Evolutionary conservation across 2,329 filamentous ascomycete genomes (phyloP), one percentile per base, ranked within the genome.

Genomic region (Aplosporella prunicola): DNA sequence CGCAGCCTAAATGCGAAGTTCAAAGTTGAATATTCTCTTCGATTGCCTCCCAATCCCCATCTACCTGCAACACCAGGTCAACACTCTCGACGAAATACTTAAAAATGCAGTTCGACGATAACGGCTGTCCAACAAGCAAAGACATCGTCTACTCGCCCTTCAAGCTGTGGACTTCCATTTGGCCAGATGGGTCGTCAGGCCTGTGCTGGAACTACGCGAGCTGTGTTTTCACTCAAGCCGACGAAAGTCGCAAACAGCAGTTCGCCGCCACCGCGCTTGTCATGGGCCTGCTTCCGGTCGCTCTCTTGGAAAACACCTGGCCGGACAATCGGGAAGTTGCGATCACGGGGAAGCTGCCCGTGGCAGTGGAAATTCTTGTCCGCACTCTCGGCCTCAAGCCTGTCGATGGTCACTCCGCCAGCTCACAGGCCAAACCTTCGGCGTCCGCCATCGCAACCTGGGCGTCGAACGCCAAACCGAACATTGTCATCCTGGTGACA

Each of bases 271-370:
- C 47, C 1, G 47, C 50, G 2, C 46, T 58, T 8, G 49, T 57
- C 31, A 56, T 58, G 53, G 55, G 53, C 18, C 43, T 58, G 9
- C 45, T 58, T 20, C 55, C 55, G 1, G 41, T 56, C 2, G 52
- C 49, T 2, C 45, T 58, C 11, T 55, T 53, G 31, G 53, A 56
- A 35, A 48, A 56, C 36, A 51, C 55, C 2, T 57, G 55, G 53
- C 55, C 53, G 2, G 49, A 56, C 36, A 36, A 48, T 3, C 39
- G 53, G 15, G 27, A 51, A 3, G 43, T 51, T 7, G 37, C 46
- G 25, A 44, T 56, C 3, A 49, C 51, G 2, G 29, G 42, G 6
- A 33, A 32, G 4, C 33, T 50, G 25, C 34, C 42, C 4, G 31
- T 27, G 23, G 10, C 26, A 9, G 33, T 49, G 4, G 53, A 56